Percentiles rank a stretch among this genome's conserved stretches.
Evolutionary conservation across 805 yeast species (phyloP).

Genomic region (Yamadazyma sp.): DNA sequence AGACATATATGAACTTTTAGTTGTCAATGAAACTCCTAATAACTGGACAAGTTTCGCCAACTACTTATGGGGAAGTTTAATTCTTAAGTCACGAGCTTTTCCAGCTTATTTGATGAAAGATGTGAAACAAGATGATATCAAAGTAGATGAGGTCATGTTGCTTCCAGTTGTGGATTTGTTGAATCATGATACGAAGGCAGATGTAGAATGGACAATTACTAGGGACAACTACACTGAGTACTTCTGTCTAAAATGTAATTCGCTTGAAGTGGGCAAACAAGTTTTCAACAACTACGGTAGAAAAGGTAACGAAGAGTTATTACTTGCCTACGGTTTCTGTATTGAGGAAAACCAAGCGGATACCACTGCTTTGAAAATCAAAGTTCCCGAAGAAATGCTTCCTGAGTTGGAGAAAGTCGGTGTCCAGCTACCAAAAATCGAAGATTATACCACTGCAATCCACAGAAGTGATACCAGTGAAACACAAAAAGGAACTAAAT

Average conservation of each 20-base stretch:
- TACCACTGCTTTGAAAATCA: conserved; percentile 57
- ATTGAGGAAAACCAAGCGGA: conserved; percentile 59
- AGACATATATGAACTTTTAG: conserved; percentile 32
- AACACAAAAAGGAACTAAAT: conserved; percentile 6
- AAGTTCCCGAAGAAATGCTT: conserved; percentile 41
- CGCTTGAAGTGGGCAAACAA: conserved; percentile 42
- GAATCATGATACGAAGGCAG: conserved; percentile 64
- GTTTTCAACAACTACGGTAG: conserved; percentile 83
- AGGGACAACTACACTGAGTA: conserved; percentile 16
- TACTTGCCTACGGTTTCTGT: conserved; percentile 82
- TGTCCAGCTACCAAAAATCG: conserved; percentile 34
- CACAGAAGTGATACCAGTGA: conserved; percentile 12
- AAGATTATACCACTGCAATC: conserved; percentile 41
- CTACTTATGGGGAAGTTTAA: conserved; percentile 73
- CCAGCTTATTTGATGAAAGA: conserved; percentile 62
- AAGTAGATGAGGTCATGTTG: conserved; percentile 59
- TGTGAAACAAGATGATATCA: conserved; percentile 25
- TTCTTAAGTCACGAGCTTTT: conserved; percentile 76
- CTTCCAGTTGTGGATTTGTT: conserved; percentile 77
- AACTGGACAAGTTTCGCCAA: conserved; percentile 67
- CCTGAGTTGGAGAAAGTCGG: conserved; percentile 35
- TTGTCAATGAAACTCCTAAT: conserved; percentile 20
- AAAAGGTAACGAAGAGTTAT: conserved; percentile 79
- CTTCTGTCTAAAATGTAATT: conserved; percentile 46
- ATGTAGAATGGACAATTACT: conserved; percentile 60